These are phyloP conservation scores for Sclerotinia nivalis DNA, from an alignment of 2,329 filamentous ascomycete species.

Conservation along the genomic window DNA sequence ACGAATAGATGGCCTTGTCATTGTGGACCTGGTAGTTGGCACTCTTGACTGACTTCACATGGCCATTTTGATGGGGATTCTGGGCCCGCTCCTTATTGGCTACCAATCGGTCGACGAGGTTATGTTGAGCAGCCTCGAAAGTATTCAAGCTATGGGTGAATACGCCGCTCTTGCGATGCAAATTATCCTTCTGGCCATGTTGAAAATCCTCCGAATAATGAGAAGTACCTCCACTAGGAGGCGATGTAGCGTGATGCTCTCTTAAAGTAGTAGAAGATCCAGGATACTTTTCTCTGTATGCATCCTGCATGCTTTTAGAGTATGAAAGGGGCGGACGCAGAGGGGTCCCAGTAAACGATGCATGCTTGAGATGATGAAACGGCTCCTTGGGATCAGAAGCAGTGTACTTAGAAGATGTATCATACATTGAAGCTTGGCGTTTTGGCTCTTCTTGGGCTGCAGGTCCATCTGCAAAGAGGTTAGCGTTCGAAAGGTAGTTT, in stretches of 20 bases:
- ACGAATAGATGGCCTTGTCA: constrained; percentile 18
- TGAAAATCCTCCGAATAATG: constrained; percentile 33
- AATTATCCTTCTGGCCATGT: constrained; percentile 27
- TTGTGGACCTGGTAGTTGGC: neutral
- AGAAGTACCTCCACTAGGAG: constrained; percentile 39
- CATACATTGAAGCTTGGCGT: constrained; percentile 39
- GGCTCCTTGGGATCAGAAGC: constrained; percentile 16
- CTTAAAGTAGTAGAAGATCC: constrained; percentile 21
- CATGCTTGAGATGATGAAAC: constrained; percentile 13
- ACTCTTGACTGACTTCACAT: constrained; percentile 10
- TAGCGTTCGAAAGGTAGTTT: constrained; percentile 29
- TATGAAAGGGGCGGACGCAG: constrained; percentile 4
- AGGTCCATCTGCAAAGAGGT: constrained; percentile 33
- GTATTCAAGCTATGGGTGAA: constrained; percentile 29
- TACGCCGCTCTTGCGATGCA: neutral
- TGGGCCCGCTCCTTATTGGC: constrained; percentile 30
- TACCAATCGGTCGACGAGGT: constrained; percentile 33
- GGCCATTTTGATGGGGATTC: constrained; percentile 5
- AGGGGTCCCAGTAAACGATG: constrained; percentile 19
- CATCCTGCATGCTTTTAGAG: constrained; percentile 21
- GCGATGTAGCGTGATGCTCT: constrained; percentile 23
- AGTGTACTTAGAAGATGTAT: constrained; percentile 24
- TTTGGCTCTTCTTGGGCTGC: constrained; percentile 26
- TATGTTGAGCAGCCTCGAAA: constrained; percentile 34
- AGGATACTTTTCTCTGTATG: constrained; percentile 26